Conservation (phyloP, 192 early-diverging fungal genomes). For the Phlyctochytrium arcticum region DNA sequence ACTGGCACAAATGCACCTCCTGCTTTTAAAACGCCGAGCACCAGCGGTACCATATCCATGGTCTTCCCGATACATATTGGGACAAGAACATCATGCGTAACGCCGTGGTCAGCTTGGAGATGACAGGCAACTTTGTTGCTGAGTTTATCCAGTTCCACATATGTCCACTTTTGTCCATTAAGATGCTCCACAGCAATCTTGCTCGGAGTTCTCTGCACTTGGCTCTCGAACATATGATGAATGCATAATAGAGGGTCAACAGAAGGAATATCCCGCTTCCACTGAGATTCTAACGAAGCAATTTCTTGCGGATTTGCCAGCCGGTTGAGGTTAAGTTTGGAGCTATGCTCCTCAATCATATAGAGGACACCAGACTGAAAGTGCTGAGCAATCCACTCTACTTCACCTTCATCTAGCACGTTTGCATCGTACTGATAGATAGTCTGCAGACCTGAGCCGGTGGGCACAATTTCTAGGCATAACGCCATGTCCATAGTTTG, state of each 20-base stretch:
- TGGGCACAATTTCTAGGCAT: not conserved
- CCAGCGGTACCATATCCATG: conserved; percentile 15
- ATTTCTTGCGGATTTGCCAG: not conserved
- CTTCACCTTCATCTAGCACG: not conserved
- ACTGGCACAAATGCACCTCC: conserved; percentile 25
- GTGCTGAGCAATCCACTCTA: not conserved
- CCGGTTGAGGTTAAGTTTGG: not conserved
- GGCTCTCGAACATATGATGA: conserved; percentile 4
- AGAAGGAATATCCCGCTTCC: not conserved
- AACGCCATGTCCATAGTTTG: not conserved
- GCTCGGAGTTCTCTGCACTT: not conserved
- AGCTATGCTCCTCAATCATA: not conserved
- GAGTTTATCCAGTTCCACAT: conserved; percentile 4
- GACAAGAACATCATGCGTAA: not conserved
- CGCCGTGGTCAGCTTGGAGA: not conserved
- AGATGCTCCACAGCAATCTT: conserved; percentile 9
- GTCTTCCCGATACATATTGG: conserved; percentile 3
- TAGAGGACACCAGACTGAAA: not conserved
- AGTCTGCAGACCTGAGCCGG: not conserved
- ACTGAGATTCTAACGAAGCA: not conserved
- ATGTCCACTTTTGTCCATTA: not conserved
- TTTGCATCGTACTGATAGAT: not conserved
- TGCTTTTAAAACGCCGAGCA: conserved; percentile 26
- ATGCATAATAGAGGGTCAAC: not conserved
- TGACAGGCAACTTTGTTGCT: not conserved